These are phyloP conservation scores for Heliamphora ciliata DNA, from an alignment of 179 eudicot species.

Conservation along the genomic window DNA sequence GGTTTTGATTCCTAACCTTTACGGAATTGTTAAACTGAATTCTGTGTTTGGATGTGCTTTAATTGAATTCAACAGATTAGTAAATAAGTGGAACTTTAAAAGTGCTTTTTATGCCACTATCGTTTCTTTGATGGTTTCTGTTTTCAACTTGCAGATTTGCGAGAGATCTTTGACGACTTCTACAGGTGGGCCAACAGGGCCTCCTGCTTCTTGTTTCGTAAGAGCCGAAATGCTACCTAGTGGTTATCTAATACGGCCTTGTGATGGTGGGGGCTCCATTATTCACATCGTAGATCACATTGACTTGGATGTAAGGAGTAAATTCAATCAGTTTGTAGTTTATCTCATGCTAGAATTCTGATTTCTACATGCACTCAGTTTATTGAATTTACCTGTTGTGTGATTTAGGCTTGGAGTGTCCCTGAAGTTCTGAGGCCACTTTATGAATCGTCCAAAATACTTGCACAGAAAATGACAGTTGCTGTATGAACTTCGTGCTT, in stretches of 20 bases:
- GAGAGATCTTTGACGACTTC: slow-evolving; percentile 47
- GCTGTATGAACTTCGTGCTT: slow-evolving; percentile 34
- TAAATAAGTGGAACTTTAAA: background rate
- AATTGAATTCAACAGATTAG: background rate
- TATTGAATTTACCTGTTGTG: background rate
- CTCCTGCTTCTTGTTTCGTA: slow-evolving; percentile 52
- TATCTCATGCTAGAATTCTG: background rate
- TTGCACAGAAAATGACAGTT: slow-evolving; percentile 54
- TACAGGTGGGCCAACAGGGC: slow-evolving; percentile 46
- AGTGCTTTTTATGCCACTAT: background rate
- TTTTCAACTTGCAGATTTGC: slow-evolving; percentile 33
- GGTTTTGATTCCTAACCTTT: background rate
- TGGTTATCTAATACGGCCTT: slow-evolving; percentile 89
- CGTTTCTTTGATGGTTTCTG: slow-evolving; percentile 5
- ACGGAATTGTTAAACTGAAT: background rate
- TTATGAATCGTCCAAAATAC: slow-evolving; percentile 53
- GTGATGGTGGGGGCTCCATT: slow-evolving; percentile 96
- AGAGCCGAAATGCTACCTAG: slow-evolving; percentile 96
- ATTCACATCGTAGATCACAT: slow-evolving; percentile 86
- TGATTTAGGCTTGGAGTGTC: slow-evolving; percentile 37
- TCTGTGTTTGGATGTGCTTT: background rate
- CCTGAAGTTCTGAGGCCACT: slow-evolving; percentile 60
- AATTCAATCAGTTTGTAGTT: background rate
- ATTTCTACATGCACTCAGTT: background rate
- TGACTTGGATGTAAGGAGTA: slow-evolving; percentile 34